Evolutionary conservation across 2,329 filamentous ascomycete species (phyloP).

Genomic region (Arthrobotrys conoides): DNA sequence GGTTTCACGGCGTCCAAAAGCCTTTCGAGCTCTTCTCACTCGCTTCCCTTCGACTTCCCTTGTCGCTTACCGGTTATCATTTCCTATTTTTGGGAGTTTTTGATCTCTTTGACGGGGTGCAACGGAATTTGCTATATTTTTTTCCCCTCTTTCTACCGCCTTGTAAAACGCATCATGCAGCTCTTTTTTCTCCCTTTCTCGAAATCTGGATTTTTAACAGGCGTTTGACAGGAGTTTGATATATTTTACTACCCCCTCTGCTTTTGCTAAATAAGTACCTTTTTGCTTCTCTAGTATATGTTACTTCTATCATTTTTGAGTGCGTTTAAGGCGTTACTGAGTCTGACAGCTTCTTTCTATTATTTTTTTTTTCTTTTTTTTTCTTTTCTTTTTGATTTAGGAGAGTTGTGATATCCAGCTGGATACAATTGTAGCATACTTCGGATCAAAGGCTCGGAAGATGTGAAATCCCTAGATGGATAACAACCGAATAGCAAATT

Average conservation of each 20-base stretch:
- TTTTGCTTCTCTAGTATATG: conserved; percentile 22
- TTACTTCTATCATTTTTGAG: conserved; percentile 52
- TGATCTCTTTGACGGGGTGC: conserved; percentile 45
- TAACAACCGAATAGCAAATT: conserved; percentile 28
- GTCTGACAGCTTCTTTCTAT: conserved; percentile 12
- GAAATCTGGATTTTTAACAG: conserved; percentile 22
- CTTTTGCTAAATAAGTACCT: conserved; percentile 27
- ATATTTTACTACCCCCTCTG: conserved; percentile 33
- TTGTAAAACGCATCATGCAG: conserved; percentile 59
- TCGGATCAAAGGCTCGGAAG: conserved; percentile 29
- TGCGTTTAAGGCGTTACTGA: conserved; percentile 58
- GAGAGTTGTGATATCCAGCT: conserved; percentile 21
- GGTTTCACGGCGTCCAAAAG: conserved; percentile 51
- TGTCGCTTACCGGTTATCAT: conserved; percentile 43
- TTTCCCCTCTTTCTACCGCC: conserved; percentile 31
- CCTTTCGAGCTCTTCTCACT: conserved; percentile 37
- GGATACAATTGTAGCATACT: conserved; percentile 36
- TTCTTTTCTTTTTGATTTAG: conserved; percentile 29
- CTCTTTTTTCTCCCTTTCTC: conserved; percentile 1
- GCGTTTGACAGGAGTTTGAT: conserved; percentile 56
- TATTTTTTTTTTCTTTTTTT: conserved; percentile 15
- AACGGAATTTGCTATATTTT: conserved; percentile 38
- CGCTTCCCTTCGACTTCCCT: conserved; percentile 23
- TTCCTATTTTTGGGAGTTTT: conserved; percentile 42
- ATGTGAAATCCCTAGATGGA: conserved; percentile 25